A percentile compares a stretch with the other conserved stretches of the same genome.
These are phyloP conservation scores for Curvularia eragrostidis DNA, from an alignment of 2,329 filamentous ascomycete species.

Conservation along the genomic window DNA sequence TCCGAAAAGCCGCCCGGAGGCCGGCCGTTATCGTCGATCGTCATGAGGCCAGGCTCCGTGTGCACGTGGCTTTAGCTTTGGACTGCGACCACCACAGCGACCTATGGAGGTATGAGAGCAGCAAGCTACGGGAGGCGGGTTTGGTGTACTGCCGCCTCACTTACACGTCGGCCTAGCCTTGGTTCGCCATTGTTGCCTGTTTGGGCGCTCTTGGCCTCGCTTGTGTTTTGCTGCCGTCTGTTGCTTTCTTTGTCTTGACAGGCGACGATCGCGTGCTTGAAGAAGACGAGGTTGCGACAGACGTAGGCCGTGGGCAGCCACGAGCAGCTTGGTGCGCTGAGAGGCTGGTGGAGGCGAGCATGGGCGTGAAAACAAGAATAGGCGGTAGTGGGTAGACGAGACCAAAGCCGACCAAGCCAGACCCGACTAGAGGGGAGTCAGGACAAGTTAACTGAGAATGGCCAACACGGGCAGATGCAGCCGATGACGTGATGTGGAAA, in stretches of 20 bases:
- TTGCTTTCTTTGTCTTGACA: background rate
- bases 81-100: background rate
- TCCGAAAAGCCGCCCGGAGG: background rate
- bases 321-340: too few species aligned
- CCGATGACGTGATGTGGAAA: slow-evolving; percentile 28
- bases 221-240: background rate
- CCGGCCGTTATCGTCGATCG: background rate
- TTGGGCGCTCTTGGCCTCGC: background rate
- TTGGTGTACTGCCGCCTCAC: background rate
- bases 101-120: too few species aligned
- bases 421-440: background rate
- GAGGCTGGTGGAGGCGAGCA: too few species aligned
- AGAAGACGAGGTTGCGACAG: too few species aligned
- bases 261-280: background rate
- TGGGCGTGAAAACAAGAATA: too few species aligned
- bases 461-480: background rate
- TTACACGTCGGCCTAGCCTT: background rate
- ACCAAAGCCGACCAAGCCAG: too few species aligned
- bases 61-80: too few species aligned
- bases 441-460: background rate
- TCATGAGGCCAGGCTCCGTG: background rate
- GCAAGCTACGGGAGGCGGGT: background rate
- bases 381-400: too few species aligned
- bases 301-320: too few species aligned
- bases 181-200: background rate